Conservation (phyloP, 495 filamentous ascomycete genomes). For the Penicillium fimorum region DNA sequence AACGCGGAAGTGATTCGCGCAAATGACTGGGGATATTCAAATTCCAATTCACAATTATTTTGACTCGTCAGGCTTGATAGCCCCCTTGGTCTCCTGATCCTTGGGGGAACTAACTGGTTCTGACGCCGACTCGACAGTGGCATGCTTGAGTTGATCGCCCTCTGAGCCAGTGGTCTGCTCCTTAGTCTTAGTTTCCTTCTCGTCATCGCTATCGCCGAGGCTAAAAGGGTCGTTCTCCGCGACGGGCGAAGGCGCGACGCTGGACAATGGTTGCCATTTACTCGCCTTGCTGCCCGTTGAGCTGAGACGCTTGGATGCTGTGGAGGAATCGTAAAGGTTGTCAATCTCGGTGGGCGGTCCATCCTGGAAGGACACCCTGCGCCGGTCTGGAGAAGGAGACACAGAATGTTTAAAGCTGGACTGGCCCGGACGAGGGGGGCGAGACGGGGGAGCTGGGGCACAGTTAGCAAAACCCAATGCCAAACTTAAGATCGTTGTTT, state of each 20-base stretch:
- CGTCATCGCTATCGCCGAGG: slow-evolving; percentile 92
- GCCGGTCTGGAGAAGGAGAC: slow-evolving; percentile 60
- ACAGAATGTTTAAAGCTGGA: slow-evolving; percentile 72
- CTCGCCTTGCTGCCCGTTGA: slow-evolving; percentile 61
- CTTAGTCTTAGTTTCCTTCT: slow-evolving; percentile 73
- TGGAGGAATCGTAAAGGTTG: slow-evolving; percentile 66
- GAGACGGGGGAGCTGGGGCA: slow-evolving; percentile 46
- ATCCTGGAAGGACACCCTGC: slow-evolving; percentile 79
- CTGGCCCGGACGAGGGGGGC: slow-evolving; percentile 64
- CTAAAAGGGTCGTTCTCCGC: slow-evolving; percentile 94
- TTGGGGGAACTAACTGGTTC: slow-evolving; percentile 30
- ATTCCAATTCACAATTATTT: slow-evolving; percentile 24
- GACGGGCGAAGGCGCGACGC: slow-evolving; percentile 82
- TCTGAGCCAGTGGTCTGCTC: slow-evolving; percentile 62
- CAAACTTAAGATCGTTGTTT: slow-evolving; percentile 20
- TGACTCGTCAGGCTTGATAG: slow-evolving; percentile 29
- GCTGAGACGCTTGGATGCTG: slow-evolving; percentile 44
- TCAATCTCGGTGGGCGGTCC: slow-evolving; percentile 72
- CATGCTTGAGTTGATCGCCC: slow-evolving; percentile 66
- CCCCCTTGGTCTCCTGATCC: slow-evolving; percentile 25
- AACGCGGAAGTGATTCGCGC: background rate
- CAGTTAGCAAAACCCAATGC: slow-evolving; percentile 17
- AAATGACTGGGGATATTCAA: slow-evolving; percentile 11
- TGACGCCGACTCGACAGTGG: slow-evolving; percentile 58
- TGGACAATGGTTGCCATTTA: slow-evolving; percentile 95